A percentile compares a stretch with the other conserved stretches of the same genome.
These are phyloP conservation scores for Fonsecaea erecta DNA, from an alignment of 2,329 filamentous ascomycete species.

Conservation along the genomic window DNA sequence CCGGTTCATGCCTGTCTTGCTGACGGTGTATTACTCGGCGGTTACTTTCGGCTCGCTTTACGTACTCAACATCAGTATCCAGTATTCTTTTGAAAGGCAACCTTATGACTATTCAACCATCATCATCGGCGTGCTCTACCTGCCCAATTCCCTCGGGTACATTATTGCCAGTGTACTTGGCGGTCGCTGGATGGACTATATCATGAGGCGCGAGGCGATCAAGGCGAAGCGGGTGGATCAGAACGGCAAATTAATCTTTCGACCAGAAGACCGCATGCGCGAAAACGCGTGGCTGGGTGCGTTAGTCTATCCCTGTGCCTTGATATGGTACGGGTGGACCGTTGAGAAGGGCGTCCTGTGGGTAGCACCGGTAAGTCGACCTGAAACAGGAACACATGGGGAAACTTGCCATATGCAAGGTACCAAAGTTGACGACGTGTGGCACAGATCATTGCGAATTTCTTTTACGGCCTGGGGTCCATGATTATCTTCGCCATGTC, in stretches of 20 bases:
- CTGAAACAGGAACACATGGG: conserved; percentile 7
- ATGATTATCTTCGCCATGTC: conserved; percentile 78
- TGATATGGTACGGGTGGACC: conserved; percentile 81
- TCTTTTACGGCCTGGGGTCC: conserved; percentile 74
- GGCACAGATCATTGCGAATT: conserved; percentile 63
- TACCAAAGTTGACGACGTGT: conserved; percentile 32
- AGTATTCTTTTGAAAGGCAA: conserved; percentile 67
- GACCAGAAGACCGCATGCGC: conserved; percentile 80
- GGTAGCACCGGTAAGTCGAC: conserved; percentile 57
- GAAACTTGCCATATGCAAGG: conserved; percentile 21
- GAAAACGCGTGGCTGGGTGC: conserved; percentile 81
- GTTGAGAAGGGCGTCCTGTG: conserved; percentile 66
- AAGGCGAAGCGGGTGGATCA: conserved; percentile 71
- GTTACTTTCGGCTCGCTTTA: conserved; percentile 78
- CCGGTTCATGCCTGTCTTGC: conserved; percentile 72
- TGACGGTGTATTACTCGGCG: conserved; percentile 74
- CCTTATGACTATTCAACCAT: conserved; percentile 73
- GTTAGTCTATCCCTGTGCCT: conserved; percentile 68
- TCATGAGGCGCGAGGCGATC: conserved; percentile 78
- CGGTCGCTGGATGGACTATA: conserved; percentile 76
- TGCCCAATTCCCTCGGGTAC: conserved; percentile 77
- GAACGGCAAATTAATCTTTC: conserved; percentile 67
- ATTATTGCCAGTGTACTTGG: conserved; percentile 70
- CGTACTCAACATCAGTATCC: conserved; percentile 76
- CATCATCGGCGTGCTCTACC: conserved; percentile 75